These are phyloP conservation scores for Spiromastix sp. DNA, from an alignment of 2,329 filamentous ascomycete genomes.

Conservation along the genomic window DNA sequence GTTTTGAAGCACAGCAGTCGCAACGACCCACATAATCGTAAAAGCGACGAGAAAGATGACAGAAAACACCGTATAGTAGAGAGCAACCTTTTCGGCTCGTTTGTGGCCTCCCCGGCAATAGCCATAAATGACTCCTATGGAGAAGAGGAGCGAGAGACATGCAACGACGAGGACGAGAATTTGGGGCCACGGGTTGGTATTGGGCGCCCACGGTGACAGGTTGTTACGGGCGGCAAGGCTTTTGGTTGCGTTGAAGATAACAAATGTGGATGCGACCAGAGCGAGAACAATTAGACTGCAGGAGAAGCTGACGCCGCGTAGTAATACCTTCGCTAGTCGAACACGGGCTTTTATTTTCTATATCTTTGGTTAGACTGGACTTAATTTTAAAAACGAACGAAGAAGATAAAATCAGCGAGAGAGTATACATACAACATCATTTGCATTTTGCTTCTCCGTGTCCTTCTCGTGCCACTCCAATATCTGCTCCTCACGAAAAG, in stretches of 20 bases:
- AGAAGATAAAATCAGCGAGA: no score
- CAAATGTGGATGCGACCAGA: constrained; percentile 78
- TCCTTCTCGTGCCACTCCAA: constrained; percentile 73
- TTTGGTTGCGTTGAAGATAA: constrained; percentile 86
- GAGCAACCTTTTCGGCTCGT: constrained; percentile 81
- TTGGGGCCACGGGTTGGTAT: constrained; percentile 81
- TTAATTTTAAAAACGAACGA: no score
- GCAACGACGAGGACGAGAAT: constrained; percentile 70
- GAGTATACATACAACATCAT: constrained; percentile 63
- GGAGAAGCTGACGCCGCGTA: constrained; percentile 93
- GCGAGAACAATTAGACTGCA: constrained; percentile 90
- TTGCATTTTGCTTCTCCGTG: constrained; percentile 78
- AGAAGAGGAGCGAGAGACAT: constrained; percentile 69
- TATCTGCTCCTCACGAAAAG: constrained; percentile 77
- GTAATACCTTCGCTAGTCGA: constrained; percentile 83
- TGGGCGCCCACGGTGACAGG: constrained; percentile 72
- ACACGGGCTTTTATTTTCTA: constrained; percentile 90
- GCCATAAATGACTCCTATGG: constrained; percentile 66
- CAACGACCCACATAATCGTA: constrained; percentile 83
- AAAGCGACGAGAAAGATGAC: constrained; percentile 90
- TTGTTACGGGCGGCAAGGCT: constrained; percentile 63
- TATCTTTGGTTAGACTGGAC: constrained; percentile 31
- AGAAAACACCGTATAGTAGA: constrained; percentile 93
- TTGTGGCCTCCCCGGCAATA: constrained; percentile 84
- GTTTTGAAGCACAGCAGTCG: constrained; percentile 73